These are phyloP conservation scores for Moricandia arvensis DNA, from an alignment of 345 rosid species.

Conservation along the genomic window DNA sequence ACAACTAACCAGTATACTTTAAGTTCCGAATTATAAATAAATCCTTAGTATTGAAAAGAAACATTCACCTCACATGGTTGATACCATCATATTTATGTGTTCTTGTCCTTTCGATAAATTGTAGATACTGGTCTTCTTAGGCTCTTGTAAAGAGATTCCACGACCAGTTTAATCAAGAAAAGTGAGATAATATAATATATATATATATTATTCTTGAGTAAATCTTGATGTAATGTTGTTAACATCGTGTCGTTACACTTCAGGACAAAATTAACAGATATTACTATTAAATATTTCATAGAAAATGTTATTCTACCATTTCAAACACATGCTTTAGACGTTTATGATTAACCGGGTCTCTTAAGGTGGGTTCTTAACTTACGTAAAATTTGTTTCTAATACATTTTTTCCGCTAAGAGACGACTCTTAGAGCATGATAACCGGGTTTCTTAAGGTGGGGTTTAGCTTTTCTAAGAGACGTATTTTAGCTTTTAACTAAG, in stretches of 20 bases:
- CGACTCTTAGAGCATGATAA: too few species aligned
- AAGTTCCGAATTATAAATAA: background rate
- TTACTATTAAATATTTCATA: background rate
- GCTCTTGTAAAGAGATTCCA: slow-evolving; percentile 18
- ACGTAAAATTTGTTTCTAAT: too few species aligned
- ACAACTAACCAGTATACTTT: background rate
- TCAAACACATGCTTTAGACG: background rate
- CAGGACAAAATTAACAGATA: background rate
- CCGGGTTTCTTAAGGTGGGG: too few species aligned
- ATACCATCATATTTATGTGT: background rate
- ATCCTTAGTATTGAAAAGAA: background rate
- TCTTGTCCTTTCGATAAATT: slow-evolving; percentile 5
- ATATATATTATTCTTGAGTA: background rate
- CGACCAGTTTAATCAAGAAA: slow-evolving; percentile 25
- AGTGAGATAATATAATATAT: slow-evolving; percentile 3
- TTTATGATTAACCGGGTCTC: background rate
- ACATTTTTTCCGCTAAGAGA: too few species aligned
- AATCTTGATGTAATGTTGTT: slow-evolving; percentile 20
- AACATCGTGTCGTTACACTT: slow-evolving; percentile 29
- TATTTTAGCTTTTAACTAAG: too few species aligned
- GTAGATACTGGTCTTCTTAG: background rate
- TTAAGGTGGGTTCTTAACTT: too few species aligned
- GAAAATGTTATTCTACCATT: background rate
- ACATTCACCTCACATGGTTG: slow-evolving; percentile 1
- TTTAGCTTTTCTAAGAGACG: too few species aligned